Evolutionary conservation across 352 stramenopile genomes (phyloP).

Genomic region (Globisporangium nodosum): DNA sequence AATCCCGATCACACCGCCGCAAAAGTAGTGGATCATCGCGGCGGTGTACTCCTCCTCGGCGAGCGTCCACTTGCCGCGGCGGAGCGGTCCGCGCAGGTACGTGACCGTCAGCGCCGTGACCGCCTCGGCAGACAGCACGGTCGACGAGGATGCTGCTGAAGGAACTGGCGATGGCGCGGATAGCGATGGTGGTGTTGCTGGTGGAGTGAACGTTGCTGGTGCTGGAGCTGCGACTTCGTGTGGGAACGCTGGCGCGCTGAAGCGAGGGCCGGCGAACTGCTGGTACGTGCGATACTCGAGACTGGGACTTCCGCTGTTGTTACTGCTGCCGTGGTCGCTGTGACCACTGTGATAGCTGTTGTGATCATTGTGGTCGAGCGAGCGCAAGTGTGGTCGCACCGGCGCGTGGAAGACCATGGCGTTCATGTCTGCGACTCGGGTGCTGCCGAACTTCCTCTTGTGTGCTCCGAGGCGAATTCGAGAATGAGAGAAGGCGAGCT

Average conservation of each 20-base stretch:
- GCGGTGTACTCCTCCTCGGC: conserved; percentile 59
- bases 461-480: background rate
- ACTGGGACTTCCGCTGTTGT: background rate
- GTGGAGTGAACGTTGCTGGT: background rate
- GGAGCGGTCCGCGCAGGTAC: conserved; percentile 18
- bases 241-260: background rate
- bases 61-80: conserved; percentile 66
- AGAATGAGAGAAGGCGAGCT: background rate
- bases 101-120: background rate
- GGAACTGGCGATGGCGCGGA: background rate
- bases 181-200: background rate
- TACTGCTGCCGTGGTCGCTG: background rate
- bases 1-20: conserved; percentile 47
- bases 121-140: background rate
- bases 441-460: background rate
- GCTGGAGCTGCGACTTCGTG: background rate
- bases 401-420: conserved; percentile 1
- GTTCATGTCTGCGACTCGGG: background rate
- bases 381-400: background rate
- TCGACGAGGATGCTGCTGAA: background rate
- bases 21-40: conserved; percentile 65
- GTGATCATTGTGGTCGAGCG: background rate
- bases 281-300: background rate
- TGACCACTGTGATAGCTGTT: background rate
- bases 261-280: background rate